phyloP scores from a whole-genome alignment of 805 yeast species.

The Candida palmyrensis region DNA sequence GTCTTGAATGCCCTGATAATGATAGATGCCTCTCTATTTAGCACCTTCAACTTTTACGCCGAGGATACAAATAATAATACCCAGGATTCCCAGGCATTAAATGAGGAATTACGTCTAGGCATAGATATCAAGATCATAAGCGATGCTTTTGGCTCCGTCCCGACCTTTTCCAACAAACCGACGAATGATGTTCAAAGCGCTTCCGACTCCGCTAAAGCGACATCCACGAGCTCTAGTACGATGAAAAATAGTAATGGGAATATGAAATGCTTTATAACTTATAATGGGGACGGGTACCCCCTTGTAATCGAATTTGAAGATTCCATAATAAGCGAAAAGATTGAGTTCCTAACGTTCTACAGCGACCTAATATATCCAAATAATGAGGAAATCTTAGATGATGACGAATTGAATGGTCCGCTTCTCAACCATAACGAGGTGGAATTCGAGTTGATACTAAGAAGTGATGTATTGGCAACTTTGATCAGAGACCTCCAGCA shows the following conservation, averaged over 20 bases:
- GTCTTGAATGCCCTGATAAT: constrained; percentile 28
- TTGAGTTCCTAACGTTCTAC: constrained; percentile 37
- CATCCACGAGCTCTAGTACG: neutral
- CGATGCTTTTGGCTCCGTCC: constrained; percentile 31
- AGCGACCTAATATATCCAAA: constrained; percentile 22
- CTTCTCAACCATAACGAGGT: constrained; percentile 25
- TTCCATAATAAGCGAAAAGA: constrained; percentile 31
- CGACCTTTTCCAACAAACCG: constrained; percentile 11
- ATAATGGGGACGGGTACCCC: constrained; percentile 36
- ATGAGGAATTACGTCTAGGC: constrained; percentile 20
- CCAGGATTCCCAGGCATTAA: constrained; percentile 3
- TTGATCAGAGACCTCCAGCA: constrained; percentile 31
- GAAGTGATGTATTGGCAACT: constrained; percentile 33
- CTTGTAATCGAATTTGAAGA: constrained; percentile 39
- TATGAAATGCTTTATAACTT: constrained; percentile 31
- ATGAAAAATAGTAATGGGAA: constrained; percentile 8
- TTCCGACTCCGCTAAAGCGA: no score
- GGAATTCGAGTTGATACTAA: constrained; percentile 31
- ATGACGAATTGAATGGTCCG: constrained; percentile 8
- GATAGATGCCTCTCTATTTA: constrained; percentile 34
- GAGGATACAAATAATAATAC: constrained; percentile 8
- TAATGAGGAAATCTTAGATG: constrained; percentile 15
- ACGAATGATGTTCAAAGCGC: constrained; percentile 6
- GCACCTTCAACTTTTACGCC: constrained; percentile 18
- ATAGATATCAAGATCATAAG: constrained; percentile 30